Conservation (phyloP, 83 land plant genomes). For the Diphasiastrum complanatum region DNA sequence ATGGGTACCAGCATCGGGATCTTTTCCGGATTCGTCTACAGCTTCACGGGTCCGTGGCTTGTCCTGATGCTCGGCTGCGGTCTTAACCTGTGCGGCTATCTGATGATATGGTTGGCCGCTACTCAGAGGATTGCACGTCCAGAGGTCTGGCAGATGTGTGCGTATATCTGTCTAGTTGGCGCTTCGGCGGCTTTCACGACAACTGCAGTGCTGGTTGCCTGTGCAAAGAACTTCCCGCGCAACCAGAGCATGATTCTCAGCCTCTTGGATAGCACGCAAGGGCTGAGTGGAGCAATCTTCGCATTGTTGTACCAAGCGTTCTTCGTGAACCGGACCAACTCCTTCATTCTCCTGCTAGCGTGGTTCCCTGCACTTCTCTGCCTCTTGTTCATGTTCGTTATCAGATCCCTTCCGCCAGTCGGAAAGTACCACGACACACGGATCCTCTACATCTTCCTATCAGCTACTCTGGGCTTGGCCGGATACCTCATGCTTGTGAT, state of each 20-base stretch:
- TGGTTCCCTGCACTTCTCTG: neutral
- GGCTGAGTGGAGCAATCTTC: neutral
- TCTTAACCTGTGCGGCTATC: neutral
- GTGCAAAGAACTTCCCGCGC: conserved; percentile 1
- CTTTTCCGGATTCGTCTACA: neutral
- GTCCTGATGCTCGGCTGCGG: neutral
- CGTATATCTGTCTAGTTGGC: neutral
- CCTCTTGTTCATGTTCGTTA: neutral
- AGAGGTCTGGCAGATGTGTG: neutral
- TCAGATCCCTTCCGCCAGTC: neutral
- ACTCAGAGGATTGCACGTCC: conserved; percentile 1
- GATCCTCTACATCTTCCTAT: neutral
- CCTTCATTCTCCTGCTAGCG: neutral
- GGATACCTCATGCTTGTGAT: conserved; percentile 1
- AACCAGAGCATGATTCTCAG: conserved; percentile 9
- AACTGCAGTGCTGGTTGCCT: neutral
- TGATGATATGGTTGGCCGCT: conserved; percentile 1
- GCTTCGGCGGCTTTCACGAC: conserved; percentile 4
- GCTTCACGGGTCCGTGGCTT: neutral
- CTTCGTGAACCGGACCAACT: neutral
- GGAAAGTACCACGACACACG: neutral
- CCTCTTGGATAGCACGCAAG: neutral
- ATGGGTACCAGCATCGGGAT: neutral
- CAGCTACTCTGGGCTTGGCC: neutral
- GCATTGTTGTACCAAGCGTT: neutral